A percentile compares a stretch with the other conserved stretches of the same genome.
phyloP scores from a whole-genome alignment of 192 early-diverging fungal genomes.

The Allomyces javanicus region DNA sequence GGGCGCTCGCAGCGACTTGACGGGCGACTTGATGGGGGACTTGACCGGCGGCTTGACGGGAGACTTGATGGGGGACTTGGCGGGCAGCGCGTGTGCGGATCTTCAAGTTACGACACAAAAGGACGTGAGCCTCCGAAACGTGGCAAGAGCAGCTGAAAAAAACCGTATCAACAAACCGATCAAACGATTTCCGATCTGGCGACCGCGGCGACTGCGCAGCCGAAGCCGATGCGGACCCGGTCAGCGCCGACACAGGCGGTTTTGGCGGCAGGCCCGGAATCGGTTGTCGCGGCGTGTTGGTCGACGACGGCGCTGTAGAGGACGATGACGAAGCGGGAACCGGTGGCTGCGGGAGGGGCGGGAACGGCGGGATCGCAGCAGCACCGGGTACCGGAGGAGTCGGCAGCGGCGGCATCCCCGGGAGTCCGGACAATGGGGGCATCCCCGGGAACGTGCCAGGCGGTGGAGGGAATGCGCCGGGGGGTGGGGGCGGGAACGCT shows the following conservation, averaged over 20 bases:
- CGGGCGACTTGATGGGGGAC: too few species aligned
- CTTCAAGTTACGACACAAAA: too few species aligned
- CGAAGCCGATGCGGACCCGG: too few species aligned
- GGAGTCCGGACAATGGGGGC: neutral
- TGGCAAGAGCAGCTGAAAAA: too few species aligned
- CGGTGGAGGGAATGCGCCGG: neutral
- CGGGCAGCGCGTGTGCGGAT: too few species aligned
- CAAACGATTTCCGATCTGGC: too few species aligned
- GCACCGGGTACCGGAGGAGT: neutral
- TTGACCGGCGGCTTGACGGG: too few species aligned
- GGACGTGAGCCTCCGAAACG: too few species aligned
- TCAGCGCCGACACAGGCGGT: neutral
- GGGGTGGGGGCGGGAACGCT: neutral
- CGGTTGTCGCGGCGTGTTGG: neutral
- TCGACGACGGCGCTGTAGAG: neutral
- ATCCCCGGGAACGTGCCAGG: neutral
- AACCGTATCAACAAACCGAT: too few species aligned
- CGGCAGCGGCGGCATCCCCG: neutral
- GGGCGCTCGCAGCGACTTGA: too few species aligned
- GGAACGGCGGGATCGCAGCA: neutral
- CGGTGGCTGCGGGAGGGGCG: neutral
- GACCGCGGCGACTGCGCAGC: too few species aligned
- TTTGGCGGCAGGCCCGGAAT: neutral
- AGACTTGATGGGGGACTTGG: too few species aligned
- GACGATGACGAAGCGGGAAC: neutral